Evolutionary conservation across 257 asterid species (phyloP).

Genomic region (Nicotiana otophora): DNA sequence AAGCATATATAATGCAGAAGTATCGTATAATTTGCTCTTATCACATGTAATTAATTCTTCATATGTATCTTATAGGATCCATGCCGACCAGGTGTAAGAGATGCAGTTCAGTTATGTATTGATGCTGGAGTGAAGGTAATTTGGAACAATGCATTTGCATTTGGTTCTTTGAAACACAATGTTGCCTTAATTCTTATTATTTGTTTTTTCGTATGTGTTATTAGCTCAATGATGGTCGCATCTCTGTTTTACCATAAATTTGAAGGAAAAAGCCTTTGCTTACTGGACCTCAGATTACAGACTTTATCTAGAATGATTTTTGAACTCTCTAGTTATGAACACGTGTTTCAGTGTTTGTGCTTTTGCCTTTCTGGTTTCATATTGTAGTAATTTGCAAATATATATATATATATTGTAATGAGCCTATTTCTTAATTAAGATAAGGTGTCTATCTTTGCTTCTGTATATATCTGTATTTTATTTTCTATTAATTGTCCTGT

Average conservation of each 20-base stretch:
- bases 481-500: not conserved
- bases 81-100: constrained; percentile 77
- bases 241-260: not conserved
- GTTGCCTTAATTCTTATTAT: not conserved
- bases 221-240: not conserved
- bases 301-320: no score
- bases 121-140: constrained; percentile 88
- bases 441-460: not conserved
- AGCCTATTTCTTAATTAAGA: not conserved
- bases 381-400: not conserved
- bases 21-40: not conserved
- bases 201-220: not conserved
- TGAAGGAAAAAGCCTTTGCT: no score
- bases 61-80: constrained; percentile 59
- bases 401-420: not conserved
- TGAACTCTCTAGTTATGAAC: no score
- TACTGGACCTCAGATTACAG: no score
- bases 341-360: no score
- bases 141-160: not conserved
- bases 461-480: not conserved
- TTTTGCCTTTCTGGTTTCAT: not conserved
- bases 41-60: not conserved
- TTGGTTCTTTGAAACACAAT: not conserved
- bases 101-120: constrained; percentile 71
- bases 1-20: not conserved